Conservation (phyloP, 1,284 basidiomycete species). For the Fomitopsis betulina region DNA sequence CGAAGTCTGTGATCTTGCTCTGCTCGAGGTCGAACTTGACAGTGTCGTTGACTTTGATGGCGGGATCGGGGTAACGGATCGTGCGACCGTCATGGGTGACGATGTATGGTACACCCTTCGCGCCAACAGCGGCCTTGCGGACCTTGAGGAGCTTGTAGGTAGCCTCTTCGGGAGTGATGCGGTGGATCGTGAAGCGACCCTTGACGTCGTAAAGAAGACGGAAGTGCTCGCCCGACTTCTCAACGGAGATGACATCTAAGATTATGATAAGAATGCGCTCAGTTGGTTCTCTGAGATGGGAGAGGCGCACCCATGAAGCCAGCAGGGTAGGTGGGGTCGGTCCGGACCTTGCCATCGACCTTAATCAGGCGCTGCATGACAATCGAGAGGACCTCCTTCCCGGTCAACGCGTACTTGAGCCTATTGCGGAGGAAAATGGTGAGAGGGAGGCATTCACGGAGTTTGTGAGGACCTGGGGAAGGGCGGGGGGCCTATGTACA, state of each 20-base stretch:
- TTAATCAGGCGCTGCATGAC: constrained; percentile 97
- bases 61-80: constrained; percentile 98
- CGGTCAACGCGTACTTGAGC: constrained; percentile 98
- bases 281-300: background rate
- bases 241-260: constrained; percentile 92
- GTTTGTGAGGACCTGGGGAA: constrained; percentile 98
- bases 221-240: constrained; percentile 99
- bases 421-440: constrained; percentile 98
- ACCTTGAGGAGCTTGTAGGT: constrained; percentile 99
- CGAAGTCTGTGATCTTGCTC: constrained; percentile 91
- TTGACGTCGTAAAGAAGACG: constrained; percentile 99
- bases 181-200: constrained; percentile 99
- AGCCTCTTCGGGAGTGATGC: constrained; percentile 98
- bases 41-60: constrained; percentile 96
- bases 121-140: constrained; percentile 86
- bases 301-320: constrained; percentile 86
- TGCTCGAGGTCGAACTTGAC: constrained; percentile 96
- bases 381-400: constrained; percentile 93
- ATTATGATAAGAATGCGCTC: background rate
- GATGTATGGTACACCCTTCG: constrained; percentile 93
- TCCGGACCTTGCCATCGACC: constrained; percentile 98
- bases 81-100: constrained; percentile 99
- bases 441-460: constrained; percentile 93
- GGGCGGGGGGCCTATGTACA: constrained; percentile 82
- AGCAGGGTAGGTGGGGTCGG: constrained; percentile 94